A percentile compares a stretch with the other conserved stretches of the same genome.
phyloP scores from a whole-genome alignment of 2,329 filamentous ascomycete species.

The Beauveria pseudobassiana region DNA sequence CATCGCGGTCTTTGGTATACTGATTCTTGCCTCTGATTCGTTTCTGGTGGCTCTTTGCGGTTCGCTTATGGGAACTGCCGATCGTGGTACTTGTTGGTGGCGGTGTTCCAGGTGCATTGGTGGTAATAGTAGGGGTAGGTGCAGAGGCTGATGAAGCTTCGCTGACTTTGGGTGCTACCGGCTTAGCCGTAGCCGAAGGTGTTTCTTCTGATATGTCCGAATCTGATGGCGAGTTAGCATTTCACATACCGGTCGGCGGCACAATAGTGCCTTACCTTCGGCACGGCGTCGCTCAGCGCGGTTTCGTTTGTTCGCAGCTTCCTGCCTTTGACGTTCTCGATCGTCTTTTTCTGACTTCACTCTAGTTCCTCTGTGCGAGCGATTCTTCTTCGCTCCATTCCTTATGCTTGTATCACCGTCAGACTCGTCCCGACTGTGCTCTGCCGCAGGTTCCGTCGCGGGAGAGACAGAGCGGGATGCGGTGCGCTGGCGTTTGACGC shows the following conservation, averaged over 20 bases:
- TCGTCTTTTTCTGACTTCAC: constrained; percentile 65
- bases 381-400: constrained; percentile 51
- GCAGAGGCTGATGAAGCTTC: constrained; percentile 25
- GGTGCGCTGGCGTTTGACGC: constrained; percentile 76
- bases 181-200: constrained; percentile 37
- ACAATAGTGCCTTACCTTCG: constrained; percentile 54
- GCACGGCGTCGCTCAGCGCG: constrained; percentile 71
- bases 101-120: constrained; percentile 30
- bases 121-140: constrained; percentile 19
- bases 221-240: constrained; percentile 38
- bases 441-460: constrained; percentile 36
- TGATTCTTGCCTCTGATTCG: constrained; percentile 71
- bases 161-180: constrained; percentile 22
- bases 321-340: constrained; percentile 63
- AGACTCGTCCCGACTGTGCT: constrained; percentile 52
- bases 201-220: constrained; percentile 66
- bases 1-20: constrained; percentile 69
- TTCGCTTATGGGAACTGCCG: constrained; percentile 49
- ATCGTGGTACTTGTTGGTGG: constrained; percentile 38
- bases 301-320: constrained; percentile 70
- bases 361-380: constrained; percentile 51
- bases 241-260: neutral
- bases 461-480: constrained; percentile 65
- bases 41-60: constrained; percentile 52
- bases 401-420: constrained; percentile 57